A percentile compares a stretch with the other conserved stretches of the same genome.
These are phyloP conservation scores for Colletotrichum echinochloae DNA, from an alignment of 2,329 filamentous ascomycete genomes.

Conservation along the genomic window DNA sequence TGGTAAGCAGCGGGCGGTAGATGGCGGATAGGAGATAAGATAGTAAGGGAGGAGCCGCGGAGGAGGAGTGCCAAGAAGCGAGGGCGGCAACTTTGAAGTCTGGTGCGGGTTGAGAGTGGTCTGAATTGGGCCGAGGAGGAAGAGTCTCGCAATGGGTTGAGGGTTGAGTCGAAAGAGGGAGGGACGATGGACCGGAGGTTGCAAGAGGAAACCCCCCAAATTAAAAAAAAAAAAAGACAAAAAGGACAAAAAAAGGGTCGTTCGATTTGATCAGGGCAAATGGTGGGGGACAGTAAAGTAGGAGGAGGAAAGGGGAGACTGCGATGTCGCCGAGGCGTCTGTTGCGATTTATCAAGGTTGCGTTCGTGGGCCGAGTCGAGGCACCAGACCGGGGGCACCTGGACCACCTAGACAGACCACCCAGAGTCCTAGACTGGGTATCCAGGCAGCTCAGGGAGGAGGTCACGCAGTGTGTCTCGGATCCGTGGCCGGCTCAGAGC, in stretches of 20 bases:
- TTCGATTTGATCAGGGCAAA: background rate
- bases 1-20: background rate
- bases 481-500: constrained; percentile 38
- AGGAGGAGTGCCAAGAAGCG: background rate
- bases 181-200: background rate
- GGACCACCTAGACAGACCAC: background rate
- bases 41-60: constrained; percentile 19
- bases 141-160: constrained; percentile 3
- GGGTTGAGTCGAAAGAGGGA: background rate
- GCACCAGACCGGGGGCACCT: constrained; percentile 17
- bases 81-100: background rate
- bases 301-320: background rate
- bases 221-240: no score
- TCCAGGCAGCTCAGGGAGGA: constrained; percentile 4
- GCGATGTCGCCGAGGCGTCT: constrained; percentile 15
- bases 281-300: constrained; percentile 8
- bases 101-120: background rate
- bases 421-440: background rate
- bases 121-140: background rate
- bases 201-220: no score
- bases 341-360: constrained; percentile 38
- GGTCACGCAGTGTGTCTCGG: constrained; percentile 40
- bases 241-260: background rate
- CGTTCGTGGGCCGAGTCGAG: constrained; percentile 22
- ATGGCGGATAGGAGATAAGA: constrained; percentile 31